Conservation (phyloP, 441 rosid species). For the Euphorbia corollata region DNA sequence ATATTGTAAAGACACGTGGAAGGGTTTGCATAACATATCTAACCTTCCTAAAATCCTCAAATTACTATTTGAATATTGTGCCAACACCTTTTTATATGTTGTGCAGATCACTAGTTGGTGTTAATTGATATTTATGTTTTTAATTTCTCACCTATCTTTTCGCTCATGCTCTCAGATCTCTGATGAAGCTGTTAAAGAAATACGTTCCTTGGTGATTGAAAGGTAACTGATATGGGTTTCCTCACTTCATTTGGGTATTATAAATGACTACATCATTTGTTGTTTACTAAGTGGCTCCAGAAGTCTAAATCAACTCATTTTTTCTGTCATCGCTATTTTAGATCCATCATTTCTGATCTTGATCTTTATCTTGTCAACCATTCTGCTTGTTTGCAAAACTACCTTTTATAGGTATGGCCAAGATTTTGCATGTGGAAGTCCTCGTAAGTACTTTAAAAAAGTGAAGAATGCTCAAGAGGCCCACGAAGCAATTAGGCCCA, state of each 20-base stretch:
- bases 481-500: constrained; percentile 98
- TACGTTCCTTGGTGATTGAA: constrained; percentile 59
- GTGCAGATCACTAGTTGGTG: not conserved
- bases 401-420: constrained; percentile 61
- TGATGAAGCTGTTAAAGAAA: constrained; percentile 72
- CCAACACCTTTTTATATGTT: not conserved
- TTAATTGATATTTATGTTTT: not conserved
- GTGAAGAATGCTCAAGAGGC: constrained; percentile 99
- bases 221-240: constrained; percentile 42
- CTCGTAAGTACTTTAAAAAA: constrained; percentile 80
- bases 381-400: constrained; percentile 11
- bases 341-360: no score
- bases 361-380: not conserved
- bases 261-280: not conserved
- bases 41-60: not conserved
- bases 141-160: constrained; percentile 1
- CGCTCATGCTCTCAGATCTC: constrained; percentile 54
- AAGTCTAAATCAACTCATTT: constrained; percentile 4
- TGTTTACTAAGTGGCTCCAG: constrained; percentile 9
- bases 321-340: not conserved
- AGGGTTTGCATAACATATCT: constrained; percentile 3
- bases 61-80: not conserved
- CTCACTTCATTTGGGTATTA: constrained; percentile 11
- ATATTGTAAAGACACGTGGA: not conserved
- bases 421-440: constrained; percentile 46